These are phyloP conservation scores for Paramecium sonneborni DNA, from an alignment of 73 alveolate genomes.

Conservation along the genomic window DNA sequence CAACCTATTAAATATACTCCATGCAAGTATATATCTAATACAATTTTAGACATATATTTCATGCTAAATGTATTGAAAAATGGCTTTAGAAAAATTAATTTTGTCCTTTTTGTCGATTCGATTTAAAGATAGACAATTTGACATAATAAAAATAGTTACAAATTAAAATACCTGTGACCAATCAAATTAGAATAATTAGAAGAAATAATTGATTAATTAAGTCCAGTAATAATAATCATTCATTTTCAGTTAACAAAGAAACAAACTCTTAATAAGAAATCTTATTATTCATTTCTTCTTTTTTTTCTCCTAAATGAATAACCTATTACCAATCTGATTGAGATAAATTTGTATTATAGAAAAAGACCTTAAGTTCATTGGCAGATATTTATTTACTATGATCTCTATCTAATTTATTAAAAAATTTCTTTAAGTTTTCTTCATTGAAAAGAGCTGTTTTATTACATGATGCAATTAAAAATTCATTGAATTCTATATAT, in stretches of 20 bases:
- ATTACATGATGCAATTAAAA: constrained; percentile 3
- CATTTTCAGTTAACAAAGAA: constrained; percentile 2
- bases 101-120: neutral
- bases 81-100: constrained; percentile 10
- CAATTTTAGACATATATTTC: neutral
- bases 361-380: neutral
- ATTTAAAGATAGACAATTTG: neutral
- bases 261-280: neutral
- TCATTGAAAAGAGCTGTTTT: neutral
- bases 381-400: constrained; percentile 10
- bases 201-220: constrained; percentile 31
- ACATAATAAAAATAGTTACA: neutral
- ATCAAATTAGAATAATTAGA: neutral
- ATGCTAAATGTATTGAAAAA: neutral
- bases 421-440: neutral
- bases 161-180: neutral
- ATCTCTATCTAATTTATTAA: constrained; percentile 37
- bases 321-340: neutral
- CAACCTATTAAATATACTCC: neutral
- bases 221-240: neutral
- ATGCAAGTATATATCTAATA: neutral
- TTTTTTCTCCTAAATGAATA: neutral
- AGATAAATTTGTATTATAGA: neutral
- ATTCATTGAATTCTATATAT: neutral
- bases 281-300: neutral